Evolutionary conservation across 805 yeast species (phyloP).

Genomic region (Candida jianshihensis): DNA sequence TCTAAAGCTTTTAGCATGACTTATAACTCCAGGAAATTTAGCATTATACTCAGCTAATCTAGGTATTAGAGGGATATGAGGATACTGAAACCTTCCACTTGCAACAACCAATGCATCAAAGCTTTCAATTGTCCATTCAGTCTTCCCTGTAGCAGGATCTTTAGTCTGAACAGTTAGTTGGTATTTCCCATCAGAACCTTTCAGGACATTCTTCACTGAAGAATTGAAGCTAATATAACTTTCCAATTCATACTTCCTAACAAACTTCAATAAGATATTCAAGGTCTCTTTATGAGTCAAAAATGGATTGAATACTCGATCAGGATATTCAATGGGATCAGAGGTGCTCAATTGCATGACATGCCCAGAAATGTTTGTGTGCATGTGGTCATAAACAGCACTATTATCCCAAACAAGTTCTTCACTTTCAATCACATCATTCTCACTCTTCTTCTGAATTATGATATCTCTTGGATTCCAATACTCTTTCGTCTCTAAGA

Average conservation of each 20-base stretch:
- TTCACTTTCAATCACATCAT: conserved; percentile 18
- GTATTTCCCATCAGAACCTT: conserved; percentile 30
- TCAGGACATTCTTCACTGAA: conserved; percentile 28
- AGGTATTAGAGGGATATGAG: conserved; percentile 39
- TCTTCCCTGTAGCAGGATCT: conserved; percentile 12
- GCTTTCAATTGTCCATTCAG: conserved; percentile 31
- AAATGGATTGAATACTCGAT: conserved; percentile 27
- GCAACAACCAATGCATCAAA: conserved; percentile 52
- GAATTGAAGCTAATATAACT: conserved; percentile 28
- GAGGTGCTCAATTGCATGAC: conserved; percentile 26
- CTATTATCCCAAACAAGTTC: conserved; percentile 28
- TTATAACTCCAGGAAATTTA: conserved; percentile 30
- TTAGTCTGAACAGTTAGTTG: conserved; percentile 16
- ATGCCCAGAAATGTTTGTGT: conserved; percentile 31
- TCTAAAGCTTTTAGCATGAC: conserved; percentile 28
- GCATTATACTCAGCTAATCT: conserved; percentile 38
- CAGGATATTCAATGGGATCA: conserved; percentile 12
- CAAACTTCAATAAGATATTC: conserved; percentile 21
- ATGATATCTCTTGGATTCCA: conserved; percentile 24
- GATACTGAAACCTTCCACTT: conserved; percentile 49
- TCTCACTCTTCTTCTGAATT: conserved; percentile 19
- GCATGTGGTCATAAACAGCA: conserved; percentile 28
- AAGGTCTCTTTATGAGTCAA: conserved; percentile 26
- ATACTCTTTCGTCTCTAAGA: conserved; percentile 24
- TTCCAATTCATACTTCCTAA: conserved; percentile 21